Base-by-base conservation (phyloP, 1,139 yeast genomes). In the Trichomonascaceae sp. region DNA sequence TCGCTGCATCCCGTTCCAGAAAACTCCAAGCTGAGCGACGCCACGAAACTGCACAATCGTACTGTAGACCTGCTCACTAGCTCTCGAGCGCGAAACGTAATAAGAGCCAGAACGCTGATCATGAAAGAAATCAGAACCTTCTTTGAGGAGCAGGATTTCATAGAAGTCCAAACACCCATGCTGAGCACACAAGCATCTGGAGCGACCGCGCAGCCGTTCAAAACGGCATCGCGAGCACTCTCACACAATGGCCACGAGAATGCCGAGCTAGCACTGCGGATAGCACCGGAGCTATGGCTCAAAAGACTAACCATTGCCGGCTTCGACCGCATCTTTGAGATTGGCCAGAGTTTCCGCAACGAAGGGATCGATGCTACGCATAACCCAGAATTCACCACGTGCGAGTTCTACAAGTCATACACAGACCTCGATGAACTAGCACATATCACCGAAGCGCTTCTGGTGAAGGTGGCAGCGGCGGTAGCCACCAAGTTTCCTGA, bases 281-380 rank as follows among this genome's bases (percentile, higher is more conserved):
- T 89, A 3, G 96, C 98, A 0, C 97, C 98, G 0, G 98, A 89
- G 51, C 59, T 89, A 28, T 89, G 95, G 95, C 65, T 89, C 38
- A 89, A 89, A 53, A 69, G 80, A 45, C 57, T 89, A 37, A 70
- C 85, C 2, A 74, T 87, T 28, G 67, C 81, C 3, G 98, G 98
- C 2, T 74, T 87, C 48, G 94, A 85, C 43, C 72, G 69, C 44
- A 76, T 89, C 4, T 89, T 74, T 57, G 98, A 89, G 51, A 71
- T 89, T 32, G 97, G 97, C 0, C 70, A 70, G 37, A 76, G 70
- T 32, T 89, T 87, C 54, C 65, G 98, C 43, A 89, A 89, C 50
- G 98, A 89, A 57, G 96, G 97, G 4, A 67, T 87, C 30, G 97
- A 89, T 53, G 68, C 76, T 37, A 82, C 95, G 1, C 98, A 89